Evolutionary conservation across 192 early-diverging fungal genomes (phyloP), one percentile per base, ranked within the genome.

Genomic region (Backusella luteola): DNA sequence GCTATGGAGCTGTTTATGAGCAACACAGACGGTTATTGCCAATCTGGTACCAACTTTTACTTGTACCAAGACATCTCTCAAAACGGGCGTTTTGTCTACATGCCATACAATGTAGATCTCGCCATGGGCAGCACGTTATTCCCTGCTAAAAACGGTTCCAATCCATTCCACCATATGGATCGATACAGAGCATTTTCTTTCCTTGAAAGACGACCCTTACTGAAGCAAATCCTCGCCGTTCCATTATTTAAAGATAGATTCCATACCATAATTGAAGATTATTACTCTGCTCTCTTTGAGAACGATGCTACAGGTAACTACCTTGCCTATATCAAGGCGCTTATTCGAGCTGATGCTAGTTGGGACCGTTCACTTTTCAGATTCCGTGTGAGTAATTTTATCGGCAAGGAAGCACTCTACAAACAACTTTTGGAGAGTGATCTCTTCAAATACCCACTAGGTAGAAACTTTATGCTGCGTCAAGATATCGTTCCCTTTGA

Each of bases 41-140:
- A 29, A 0, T n/a, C 70, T n/a, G 85, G 78, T 46, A 72, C 71
- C 26, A 82, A 86, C 49, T 86, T 76, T 42, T 76, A 78, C n/a
- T 41, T 86, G n/a, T 86, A 86, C 59, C 76, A 81, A 42, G 77
- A 84, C 39, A 79, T 83, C 0, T 15, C 73, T 35, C 80, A 78
- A 15, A 74, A 77, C 19, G 35, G 68, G 12, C 77, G 79, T 53
- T 82, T 83, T 71, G 70, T 59, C 21, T 86, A 79, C 76, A 46
- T 86, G 5, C 68, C 82, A 1, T 76, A 74, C 1, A 83, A 84
- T 46, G 75, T 83, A 26, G 85, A 84, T 52, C 75, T 79, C 19
- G 83, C 79, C 17, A 77, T 84, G 63, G 81, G 85, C 12, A 80
- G 53, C 1, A 77, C 79, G 6, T 23, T 46, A 14, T 21, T 7